Percentiles rank a stretch among this genome's conserved stretches.
Conservation (phyloP, 1,284 basidiomycete species). For the Melampsora americana region DNA sequence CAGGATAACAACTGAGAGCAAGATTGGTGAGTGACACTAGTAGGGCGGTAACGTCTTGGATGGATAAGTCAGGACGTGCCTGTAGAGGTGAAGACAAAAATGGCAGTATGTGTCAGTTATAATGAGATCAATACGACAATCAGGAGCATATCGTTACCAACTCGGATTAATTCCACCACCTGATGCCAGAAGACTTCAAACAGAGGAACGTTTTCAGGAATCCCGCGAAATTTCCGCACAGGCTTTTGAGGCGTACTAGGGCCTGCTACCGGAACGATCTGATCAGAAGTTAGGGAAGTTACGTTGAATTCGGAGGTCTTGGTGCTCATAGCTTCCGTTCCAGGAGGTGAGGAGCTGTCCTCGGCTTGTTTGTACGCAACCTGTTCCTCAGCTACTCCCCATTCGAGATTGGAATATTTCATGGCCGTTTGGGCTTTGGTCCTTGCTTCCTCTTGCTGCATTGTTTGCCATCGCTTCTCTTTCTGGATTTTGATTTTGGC, state of each 20-base stretch:
- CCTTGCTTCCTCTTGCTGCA: slow-evolving; percentile 57
- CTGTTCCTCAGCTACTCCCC: slow-evolving; percentile 47
- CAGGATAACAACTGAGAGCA: slow-evolving; percentile 89
- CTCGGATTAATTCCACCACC: slow-evolving; percentile 94
- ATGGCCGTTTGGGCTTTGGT: slow-evolving; percentile 46
- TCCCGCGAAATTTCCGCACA: slow-evolving; percentile 68
- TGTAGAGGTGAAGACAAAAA: slow-evolving; percentile 52
- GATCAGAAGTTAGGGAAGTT: background rate
- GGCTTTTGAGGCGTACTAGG: slow-evolving; percentile 43
- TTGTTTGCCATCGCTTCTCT: slow-evolving; percentile 58
- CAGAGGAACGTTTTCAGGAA: slow-evolving; percentile 83
- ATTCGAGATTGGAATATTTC: slow-evolving; percentile 52
- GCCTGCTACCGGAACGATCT: slow-evolving; percentile 21
- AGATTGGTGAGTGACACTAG: slow-evolving; percentile 88
- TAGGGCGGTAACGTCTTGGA: slow-evolving; percentile 90
- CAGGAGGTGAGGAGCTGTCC: slow-evolving; percentile 34
- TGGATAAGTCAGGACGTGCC: slow-evolving; percentile 89
- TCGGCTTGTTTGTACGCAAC: slow-evolving; percentile 32
- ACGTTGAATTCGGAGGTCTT: background rate
- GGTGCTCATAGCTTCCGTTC: slow-evolving; percentile 45
- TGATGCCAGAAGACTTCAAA: slow-evolving; percentile 98
- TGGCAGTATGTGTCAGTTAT: background rate
- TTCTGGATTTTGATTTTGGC: slow-evolving; percentile 77
- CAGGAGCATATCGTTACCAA: slow-evolving; percentile 50
- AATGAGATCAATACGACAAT: background rate